Base-by-base conservation (phyloP, 345 rosid genomes). In the Angophora floribunda region DNA sequence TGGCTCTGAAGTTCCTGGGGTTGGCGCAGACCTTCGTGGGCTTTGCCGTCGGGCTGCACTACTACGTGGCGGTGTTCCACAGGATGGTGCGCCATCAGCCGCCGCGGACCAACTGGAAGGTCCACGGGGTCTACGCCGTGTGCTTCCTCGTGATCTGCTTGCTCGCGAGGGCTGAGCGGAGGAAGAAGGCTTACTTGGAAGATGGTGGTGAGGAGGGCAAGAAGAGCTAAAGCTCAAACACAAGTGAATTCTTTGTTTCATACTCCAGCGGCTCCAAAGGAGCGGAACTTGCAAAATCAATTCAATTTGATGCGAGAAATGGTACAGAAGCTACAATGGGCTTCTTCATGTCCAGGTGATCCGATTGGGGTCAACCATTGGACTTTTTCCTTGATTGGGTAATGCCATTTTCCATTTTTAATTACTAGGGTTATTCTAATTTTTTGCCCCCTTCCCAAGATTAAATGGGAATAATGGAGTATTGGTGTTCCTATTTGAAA, bases 141-240 rank as follows among this genome's bases (percentile, higher is more conserved):
- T 97, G 99, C 89, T 98, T 98, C 85, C 95, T 97, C 85, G 53
- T 92, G 50, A 93, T 96, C 88, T 96, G 98, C 90, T 32, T 97
- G 91, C 88, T 94, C 9, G 92, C 95, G 24, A 92, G 79, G 44
- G 97, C 97, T 15, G 99, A 98, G 88, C 87, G 96, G 92, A 94
- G 96, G 88, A 98, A 98, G 96, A 98, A 97, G 90, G 95, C 97
- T 86, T 98, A 97, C 89, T 80, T 95, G 93, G 96, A 94, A 91
- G 99, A 95, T n/a, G 95, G 97, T 4, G 99, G 97, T 32, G 98
- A 94, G 85, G 99, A 97, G 87, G 98, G 97, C n/a, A 98, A 98
- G 96, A 94, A 95, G 91, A 97, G 94, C 51, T 97, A 87, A 93
- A 36, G 49, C 84, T 9, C 84, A 75, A 19, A 41, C 49, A 19